Conservation (phyloP, 495 filamentous ascomycete species). For the Peziza echinospora region DNA sequence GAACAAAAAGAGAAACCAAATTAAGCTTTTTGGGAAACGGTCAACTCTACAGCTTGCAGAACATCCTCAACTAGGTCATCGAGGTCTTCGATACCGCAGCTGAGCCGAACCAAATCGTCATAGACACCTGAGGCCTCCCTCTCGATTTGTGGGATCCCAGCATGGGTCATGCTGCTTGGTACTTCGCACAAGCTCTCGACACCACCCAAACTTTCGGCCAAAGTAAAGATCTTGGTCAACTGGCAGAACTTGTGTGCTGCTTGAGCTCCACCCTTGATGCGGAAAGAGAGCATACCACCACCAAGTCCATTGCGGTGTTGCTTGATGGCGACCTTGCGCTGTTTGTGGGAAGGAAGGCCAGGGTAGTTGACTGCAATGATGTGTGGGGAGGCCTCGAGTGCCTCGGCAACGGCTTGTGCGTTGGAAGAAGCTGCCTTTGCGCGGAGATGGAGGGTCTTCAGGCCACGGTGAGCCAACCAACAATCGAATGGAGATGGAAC, state of each 20-base stretch:
- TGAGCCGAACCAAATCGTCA: slow-evolving; percentile 86
- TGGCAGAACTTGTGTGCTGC: slow-evolving; percentile 88
- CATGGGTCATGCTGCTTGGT: slow-evolving; percentile 86
- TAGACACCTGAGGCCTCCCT: slow-evolving; percentile 85
- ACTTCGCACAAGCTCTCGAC: slow-evolving; percentile 85
- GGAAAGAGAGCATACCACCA: slow-evolving; percentile 93
- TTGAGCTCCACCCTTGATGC: slow-evolving; percentile 66
- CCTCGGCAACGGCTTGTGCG: slow-evolving; percentile 51
- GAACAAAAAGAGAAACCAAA: too few species aligned
- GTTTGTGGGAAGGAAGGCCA: slow-evolving; percentile 64
- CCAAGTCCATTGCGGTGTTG: slow-evolving; percentile 92
- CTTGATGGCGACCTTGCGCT: slow-evolving; percentile 60
- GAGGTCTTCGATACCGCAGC: slow-evolving; percentile 82
- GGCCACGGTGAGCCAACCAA: slow-evolving; percentile 95
- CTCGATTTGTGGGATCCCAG: slow-evolving; percentile 74
- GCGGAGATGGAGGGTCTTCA: slow-evolving; percentile 91
- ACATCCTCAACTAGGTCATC: slow-evolving; percentile 69
- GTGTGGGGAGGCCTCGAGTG: slow-evolving; percentile 58
- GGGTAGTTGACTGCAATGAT: slow-evolving; percentile 89
- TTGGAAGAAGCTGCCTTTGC: slow-evolving; percentile 66
- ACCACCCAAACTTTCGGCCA: slow-evolving; percentile 83
- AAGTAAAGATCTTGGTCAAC: slow-evolving; percentile 66
- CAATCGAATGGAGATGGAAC: slow-evolving; percentile 88
- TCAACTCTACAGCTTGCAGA: slow-evolving; percentile 16
- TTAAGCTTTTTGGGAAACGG: too few species aligned